Evolutionary conservation across 306 rosid genomes (phyloP).

Genomic region (Adenanthera pavonina): DNA sequence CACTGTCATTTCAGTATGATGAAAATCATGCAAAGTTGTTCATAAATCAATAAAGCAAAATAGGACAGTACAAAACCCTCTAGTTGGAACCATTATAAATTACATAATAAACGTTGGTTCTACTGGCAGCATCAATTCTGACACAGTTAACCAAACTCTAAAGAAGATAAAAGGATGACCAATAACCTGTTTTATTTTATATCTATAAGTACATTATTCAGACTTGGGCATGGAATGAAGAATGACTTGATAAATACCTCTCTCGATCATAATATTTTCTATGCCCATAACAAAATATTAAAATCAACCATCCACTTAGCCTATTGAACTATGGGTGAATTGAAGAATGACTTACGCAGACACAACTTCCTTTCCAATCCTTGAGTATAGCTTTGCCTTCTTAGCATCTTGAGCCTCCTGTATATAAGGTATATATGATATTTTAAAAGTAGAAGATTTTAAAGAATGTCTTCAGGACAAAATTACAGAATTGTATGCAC

Average conservation of each 20-base stretch:
- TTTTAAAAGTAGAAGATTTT: slow-evolving; percentile 10
- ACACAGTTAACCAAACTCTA: not conserved
- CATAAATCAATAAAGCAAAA: slow-evolving; percentile 10
- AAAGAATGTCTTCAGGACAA: slow-evolving; percentile 9
- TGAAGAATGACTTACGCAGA: slow-evolving; percentile 74
- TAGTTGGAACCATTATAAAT: slow-evolving; percentile 25
- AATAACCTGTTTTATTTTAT: not conserved
- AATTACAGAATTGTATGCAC: not conserved
- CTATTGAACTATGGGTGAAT: not conserved
- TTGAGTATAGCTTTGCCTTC: slow-evolving; percentile 78
- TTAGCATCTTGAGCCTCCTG: slow-evolving; percentile 80
- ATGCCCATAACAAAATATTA: not conserved
- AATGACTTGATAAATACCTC: not conserved
- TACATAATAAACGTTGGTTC: not conserved
- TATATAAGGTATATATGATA: slow-evolving; percentile 30
- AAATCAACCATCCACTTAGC: not conserved
- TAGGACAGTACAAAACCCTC: slow-evolving; percentile 20
- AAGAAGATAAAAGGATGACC: slow-evolving; percentile 5
- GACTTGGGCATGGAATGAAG: not conserved
- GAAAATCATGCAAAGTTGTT: slow-evolving; percentile 18
- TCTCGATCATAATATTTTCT: slow-evolving; percentile 13
- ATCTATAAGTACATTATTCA: not conserved
- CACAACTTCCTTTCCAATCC: slow-evolving; percentile 91
- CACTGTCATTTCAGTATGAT: slow-evolving; percentile 50
- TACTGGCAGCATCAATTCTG: not conserved